Conservation (phyloP, 345 rosid genomes). For the Arabidopsis suecica region DNA sequence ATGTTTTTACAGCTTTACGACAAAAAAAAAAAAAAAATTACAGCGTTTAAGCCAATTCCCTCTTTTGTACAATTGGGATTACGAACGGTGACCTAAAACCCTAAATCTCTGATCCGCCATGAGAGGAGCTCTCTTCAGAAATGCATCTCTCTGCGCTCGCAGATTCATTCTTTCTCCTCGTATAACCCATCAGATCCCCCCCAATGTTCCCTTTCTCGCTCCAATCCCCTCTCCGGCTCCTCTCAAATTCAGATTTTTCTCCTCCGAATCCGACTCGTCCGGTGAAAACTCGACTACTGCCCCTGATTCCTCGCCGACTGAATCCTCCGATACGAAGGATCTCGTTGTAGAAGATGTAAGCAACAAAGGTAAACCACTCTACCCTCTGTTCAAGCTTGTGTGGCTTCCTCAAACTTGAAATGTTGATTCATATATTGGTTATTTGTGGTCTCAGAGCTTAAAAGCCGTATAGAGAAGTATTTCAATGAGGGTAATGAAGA, state of each 20-base stretch:
- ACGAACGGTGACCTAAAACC: slow-evolving; percentile 29
- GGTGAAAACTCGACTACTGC: slow-evolving; percentile 26
- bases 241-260: slow-evolving; percentile 46
- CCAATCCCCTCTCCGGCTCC: slow-evolving; percentile 16
- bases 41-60: no score
- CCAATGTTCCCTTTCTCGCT: slow-evolving; percentile 10
- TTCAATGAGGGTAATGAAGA: slow-evolving; percentile 75
- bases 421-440: slow-evolving; percentile 1
- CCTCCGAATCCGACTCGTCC: slow-evolving; percentile 51
- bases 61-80: no score
- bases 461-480: slow-evolving; percentile 65
- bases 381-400: background rate
- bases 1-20: no score
- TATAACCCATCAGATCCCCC: slow-evolving; percentile 6
- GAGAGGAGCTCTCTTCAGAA: slow-evolving; percentile 51
- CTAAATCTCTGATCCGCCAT: slow-evolving; percentile 46
- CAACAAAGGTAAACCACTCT: slow-evolving; percentile 47
- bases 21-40: no score
- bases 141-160: slow-evolving; percentile 43
- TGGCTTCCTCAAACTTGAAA: background rate
- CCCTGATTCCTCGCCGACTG: slow-evolving; percentile 11
- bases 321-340: slow-evolving; percentile 14
- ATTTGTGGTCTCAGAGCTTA: slow-evolving; percentile 62
- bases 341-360: slow-evolving; percentile 44
- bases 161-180: slow-evolving; percentile 32